Percentiles rank a stretch among this genome's conserved stretches.
Conservation (phyloP, 306 rosid genomes). For the Fagus crenata region DNA sequence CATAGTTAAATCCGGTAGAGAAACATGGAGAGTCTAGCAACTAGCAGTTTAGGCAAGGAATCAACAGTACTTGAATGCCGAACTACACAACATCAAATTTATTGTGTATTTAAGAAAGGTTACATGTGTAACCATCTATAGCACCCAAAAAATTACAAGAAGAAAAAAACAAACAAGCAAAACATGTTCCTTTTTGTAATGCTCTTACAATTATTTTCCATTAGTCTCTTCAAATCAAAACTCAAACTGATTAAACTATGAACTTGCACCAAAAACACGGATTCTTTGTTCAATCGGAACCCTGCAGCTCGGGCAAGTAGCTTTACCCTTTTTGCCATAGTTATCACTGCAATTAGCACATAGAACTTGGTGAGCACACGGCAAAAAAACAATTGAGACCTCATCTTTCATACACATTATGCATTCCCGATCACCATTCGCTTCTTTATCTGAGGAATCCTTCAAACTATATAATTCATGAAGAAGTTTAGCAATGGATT, state of each 20-base stretch:
- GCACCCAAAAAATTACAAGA: not conserved
- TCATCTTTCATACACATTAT: constrained; percentile 79
- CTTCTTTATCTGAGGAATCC: constrained; percentile 63
- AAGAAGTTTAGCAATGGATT: constrained; percentile 80
- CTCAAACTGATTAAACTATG: constrained; percentile 37
- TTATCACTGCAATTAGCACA: constrained; percentile 78
- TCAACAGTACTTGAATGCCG: not conserved
- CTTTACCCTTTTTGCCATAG: constrained; percentile 67
- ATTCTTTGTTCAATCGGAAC: constrained; percentile 79
- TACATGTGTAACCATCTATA: not conserved
- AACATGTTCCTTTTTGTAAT: not conserved
- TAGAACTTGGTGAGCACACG: constrained; percentile 90
- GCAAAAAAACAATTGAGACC: constrained; percentile 91
- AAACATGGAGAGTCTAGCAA: too few relatives aligned
- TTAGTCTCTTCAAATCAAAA: not conserved
- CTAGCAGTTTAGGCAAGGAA: too few relatives aligned
- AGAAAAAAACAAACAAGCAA: not conserved
- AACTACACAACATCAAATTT: not conserved
- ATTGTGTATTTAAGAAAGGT: not conserved
- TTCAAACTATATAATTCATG: constrained; percentile 64
- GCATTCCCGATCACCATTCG: constrained; percentile 62
- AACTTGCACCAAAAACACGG: constrained; percentile 93
- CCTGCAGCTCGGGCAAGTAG: constrained; percentile 81
- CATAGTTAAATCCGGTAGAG: too few relatives aligned
- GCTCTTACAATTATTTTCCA: constrained; percentile 5